Percentiles rank a stretch among this genome's conserved stretches.
Conservation (phyloP, 2,329 filamentous ascomycete species). For the Diaporthe citrichinensis region DNA sequence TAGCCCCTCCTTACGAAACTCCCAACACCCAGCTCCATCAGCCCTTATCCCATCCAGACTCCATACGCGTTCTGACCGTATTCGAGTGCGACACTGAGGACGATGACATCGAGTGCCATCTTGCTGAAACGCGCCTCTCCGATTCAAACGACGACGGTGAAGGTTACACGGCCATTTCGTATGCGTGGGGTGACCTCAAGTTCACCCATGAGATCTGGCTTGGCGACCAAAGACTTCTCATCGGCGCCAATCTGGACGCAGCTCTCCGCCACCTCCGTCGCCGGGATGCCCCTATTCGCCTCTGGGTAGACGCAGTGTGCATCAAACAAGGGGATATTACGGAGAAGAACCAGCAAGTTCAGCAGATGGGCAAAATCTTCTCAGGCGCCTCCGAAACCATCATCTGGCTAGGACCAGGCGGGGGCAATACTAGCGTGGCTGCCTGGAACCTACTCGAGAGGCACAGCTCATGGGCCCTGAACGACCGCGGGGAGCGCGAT, state of each 20-base stretch:
- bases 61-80: neutral
- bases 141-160: fast-evolving
- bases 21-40: neutral
- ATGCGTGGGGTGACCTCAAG: neutral
- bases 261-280: slow-evolving; percentile 25
- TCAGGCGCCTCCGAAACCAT: slow-evolving; percentile 20
- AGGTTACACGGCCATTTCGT: neutral
- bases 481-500: neutral
- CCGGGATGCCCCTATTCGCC: neutral
- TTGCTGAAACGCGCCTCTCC: neutral
- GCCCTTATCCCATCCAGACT: neutral
- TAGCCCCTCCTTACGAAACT: neutral
- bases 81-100: neutral
- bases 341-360: slow-evolving; percentile 12
- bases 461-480: slow-evolving; percentile 25
- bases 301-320: slow-evolving; percentile 31
- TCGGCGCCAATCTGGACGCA: slow-evolving; percentile 12
- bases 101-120: neutral
- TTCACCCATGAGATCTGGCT: slow-evolving; percentile 11
- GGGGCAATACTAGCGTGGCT: neutral
- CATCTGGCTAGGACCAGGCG: neutral
- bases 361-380: slow-evolving; percentile 15
- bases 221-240: neutral
- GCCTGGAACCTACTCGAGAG: slow-evolving; percentile 32
- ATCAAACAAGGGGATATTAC: neutral